These are phyloP conservation scores for Ceratocystis harringtonii DNA, from an alignment of 2,329 filamentous ascomycete genomes.

Conservation along the genomic window DNA sequence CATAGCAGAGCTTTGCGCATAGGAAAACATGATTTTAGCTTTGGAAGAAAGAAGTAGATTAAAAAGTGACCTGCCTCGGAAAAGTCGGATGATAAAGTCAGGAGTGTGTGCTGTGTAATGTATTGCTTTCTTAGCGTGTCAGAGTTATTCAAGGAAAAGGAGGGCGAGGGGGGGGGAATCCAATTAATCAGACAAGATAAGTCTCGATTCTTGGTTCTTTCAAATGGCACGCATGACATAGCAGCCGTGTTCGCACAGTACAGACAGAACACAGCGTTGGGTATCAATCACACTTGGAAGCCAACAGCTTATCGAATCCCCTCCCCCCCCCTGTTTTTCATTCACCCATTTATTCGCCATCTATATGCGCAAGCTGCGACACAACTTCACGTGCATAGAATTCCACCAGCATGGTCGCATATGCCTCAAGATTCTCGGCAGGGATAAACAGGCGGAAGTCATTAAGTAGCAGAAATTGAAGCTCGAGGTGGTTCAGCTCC, in stretches of 20 bases:
- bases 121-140: neutral
- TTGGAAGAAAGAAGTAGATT: neutral
- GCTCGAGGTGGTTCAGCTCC: conserved; percentile 88
- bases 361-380: neutral
- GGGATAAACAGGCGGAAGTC: conserved; percentile 89
- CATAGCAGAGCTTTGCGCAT: neutral
- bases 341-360: neutral
- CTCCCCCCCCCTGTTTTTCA: no score
- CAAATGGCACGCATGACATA: neutral
- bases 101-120: neutral
- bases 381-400: conserved; percentile 91
- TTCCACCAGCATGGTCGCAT: conserved; percentile 95
- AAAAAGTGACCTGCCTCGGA: neutral
- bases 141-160: neutral
- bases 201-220: neutral
- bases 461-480: conserved; percentile 90
- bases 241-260: neutral
- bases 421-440: conserved; percentile 89
- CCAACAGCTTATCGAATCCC: no score
- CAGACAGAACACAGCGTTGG: neutral
- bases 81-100: neutral
- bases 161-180: neutral
- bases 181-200: neutral
- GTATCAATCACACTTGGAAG: neutral
- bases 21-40: no score